Base-by-base conservation (phyloP, 225 moss, liverwort and hornwort species). In the Marchantia polymorpha region DNA sequence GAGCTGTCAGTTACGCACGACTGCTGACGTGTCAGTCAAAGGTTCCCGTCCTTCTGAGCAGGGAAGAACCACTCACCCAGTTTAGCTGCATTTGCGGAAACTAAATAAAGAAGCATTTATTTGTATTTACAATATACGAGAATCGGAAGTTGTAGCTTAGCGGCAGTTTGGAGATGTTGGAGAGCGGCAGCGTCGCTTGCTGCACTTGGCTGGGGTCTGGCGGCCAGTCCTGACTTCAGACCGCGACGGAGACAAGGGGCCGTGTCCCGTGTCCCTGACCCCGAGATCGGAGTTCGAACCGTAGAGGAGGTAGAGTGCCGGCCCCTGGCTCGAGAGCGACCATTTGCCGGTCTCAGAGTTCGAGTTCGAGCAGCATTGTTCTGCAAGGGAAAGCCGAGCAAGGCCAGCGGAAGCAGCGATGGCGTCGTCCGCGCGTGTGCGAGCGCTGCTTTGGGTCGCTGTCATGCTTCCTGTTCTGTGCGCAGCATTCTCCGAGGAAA, bases 401-500 rank as follows among this genome's bases (percentile, higher is more conserved):
- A 20, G 16, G 49, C 17, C 23, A 49, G 50, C 22, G 13, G 14
- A 77, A 26, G 64, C 48, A 68, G 77, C 82, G 60, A 93, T 93
- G 95, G 92, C 90, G 83, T 68, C 80, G 25, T 30, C 77, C 8
- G 58, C 80, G 73, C 67, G 80, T 14, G 8, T 79, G 12, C 80
- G 86, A 22, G 52, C 77, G 51, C 60, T 91, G 27, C 74, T 90
- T 5, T 69, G 76, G 15, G 52, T 91, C 31, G 76, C 49, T 13
- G 52, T 90, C 25, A 55, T 94, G 50, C 80, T 92, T 80, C 89
- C 93, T 49, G 48, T 86, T 8, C 23, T 92, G 48, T 86, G 90
- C 80, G 55, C 69, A 56, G 83, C 84, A 9, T 96, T 96, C 76
- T 91, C 93, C 25, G 89, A 91, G 75, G 94, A 94, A n/a, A 81